Conservation (phyloP, 768 basidiomycete species). For the Serendipita indica region DNA sequence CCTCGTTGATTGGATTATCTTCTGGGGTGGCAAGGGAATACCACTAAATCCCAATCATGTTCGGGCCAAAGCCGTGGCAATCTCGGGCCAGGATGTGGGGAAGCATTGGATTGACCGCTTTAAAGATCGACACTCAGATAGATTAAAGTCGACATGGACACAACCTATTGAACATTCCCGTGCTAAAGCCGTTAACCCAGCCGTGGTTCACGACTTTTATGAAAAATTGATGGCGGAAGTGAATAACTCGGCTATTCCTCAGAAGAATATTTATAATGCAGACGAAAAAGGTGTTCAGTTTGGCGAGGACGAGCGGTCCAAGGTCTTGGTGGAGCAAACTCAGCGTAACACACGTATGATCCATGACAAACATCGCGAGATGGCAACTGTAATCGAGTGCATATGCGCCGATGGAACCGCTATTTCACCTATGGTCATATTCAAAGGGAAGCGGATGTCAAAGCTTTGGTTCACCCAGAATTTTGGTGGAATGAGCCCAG, state of each 20-base stretch:
- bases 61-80: conserved; percentile 8
- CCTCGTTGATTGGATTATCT: conserved; percentile 16
- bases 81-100: conserved; percentile 9
- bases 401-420: conserved; percentile 28
- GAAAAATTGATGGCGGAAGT: background rate
- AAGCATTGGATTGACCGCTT: conserved; percentile 18
- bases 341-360: background rate
- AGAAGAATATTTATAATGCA: background rate
- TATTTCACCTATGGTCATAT: conserved; percentile 27
- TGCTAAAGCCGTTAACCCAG: background rate
- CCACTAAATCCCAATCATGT: conserved; percentile 15
- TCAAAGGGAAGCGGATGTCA: conserved; percentile 13
- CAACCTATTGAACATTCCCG: background rate
- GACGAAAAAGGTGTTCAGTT: background rate
- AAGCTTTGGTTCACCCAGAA: conserved; percentile 1
- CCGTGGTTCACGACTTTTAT: background rate
- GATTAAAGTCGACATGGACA: background rate
- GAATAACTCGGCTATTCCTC: background rate
- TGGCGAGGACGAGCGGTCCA: background rate
- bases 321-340: background rate
- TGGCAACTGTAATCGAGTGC: conserved; percentile 29
- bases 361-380: background rate
- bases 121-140: conserved; percentile 16
- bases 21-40: conserved; percentile 11
- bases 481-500: background rate